These are phyloP conservation scores for Trichoderma koningiopsis DNA, from an alignment of 2,329 filamentous ascomycete genomes.

Conservation along the genomic window DNA sequence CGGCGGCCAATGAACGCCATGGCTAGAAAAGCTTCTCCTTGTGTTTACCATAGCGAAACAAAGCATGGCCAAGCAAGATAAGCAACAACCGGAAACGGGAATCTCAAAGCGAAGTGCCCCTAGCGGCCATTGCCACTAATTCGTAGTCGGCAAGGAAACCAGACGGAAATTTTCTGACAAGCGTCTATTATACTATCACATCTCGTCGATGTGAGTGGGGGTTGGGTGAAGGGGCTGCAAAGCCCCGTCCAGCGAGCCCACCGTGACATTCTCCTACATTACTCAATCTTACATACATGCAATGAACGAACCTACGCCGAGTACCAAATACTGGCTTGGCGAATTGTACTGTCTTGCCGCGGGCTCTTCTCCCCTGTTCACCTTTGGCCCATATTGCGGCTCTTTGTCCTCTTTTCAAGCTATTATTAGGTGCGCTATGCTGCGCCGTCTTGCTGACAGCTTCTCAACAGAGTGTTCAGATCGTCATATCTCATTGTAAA, in stretches of 20 bases:
- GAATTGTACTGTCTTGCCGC: neutral
- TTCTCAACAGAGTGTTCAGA: neutral
- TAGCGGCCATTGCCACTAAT: conserved; percentile 16
- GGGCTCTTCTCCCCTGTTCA: neutral
- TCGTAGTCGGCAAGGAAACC: conserved; percentile 20
- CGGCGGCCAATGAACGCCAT: conserved; percentile 12
- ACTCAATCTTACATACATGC: conserved; percentile 25
- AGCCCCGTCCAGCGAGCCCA: conserved; percentile 1
- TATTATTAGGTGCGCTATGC: neutral
- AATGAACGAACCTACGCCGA: conserved; percentile 14
- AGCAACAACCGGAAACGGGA: conserved; percentile 23
- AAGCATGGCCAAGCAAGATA: conserved; percentile 14
- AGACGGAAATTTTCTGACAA: conserved; percentile 27
- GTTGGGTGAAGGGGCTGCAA: conserved; percentile 13
- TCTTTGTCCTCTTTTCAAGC: neutral
- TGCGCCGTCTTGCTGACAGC: neutral
- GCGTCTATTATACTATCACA: conserved; percentile 25
- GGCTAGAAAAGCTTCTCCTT: conserved; percentile 1
- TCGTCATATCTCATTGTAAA: neutral
- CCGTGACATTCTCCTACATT: conserved; percentile 23
- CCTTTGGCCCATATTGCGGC: neutral
- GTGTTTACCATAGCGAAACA: neutral
- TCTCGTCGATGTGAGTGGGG: conserved; percentile 21
- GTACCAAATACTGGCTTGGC: conserved; percentile 7
- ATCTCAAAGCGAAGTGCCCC: conserved; percentile 18